Percentiles rank a stretch among this genome's conserved stretches.
phyloP scores from a whole-genome alignment of 495 filamentous ascomycete species.

The Podospora anserina region DNA sequence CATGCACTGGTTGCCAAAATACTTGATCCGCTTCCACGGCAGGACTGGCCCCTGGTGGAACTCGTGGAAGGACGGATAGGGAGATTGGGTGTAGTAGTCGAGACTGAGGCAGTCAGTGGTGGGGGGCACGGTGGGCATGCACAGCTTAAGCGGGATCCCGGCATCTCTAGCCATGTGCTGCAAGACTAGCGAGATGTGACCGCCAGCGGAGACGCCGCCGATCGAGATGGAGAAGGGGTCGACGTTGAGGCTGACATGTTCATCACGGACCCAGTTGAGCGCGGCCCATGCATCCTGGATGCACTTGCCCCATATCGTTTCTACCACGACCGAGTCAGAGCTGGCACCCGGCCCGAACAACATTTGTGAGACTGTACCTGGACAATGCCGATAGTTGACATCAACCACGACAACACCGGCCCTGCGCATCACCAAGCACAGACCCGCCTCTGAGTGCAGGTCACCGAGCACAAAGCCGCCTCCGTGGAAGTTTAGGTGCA shows the following conservation, averaged over 20 bases:
- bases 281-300: conserved; percentile 49
- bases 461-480: conserved; percentile 50
- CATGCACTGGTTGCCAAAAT: conserved; percentile 40
- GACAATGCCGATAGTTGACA: conserved; percentile 51
- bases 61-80: conserved; percentile 44
- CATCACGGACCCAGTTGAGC: conserved; percentile 38
- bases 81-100: conserved; percentile 42
- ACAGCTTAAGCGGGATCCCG: conserved; percentile 41
- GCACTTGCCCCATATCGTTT: conserved; percentile 45
- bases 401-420: conserved; percentile 46
- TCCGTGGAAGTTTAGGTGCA: conserved; percentile 51
- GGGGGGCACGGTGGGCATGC: conserved; percentile 42
- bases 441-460: conserved; percentile 40
- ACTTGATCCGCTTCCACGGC: conserved; percentile 49
- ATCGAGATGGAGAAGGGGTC: conserved; percentile 44
- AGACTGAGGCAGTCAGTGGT: conserved; percentile 40
- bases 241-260: conserved; percentile 40
- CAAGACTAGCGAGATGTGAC: conserved; percentile 43
- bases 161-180: conserved; percentile 51
- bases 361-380: conserved; percentile 29
- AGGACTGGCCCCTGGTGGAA: conserved; percentile 46
- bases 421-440: conserved; percentile 47
- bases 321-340: conserved; percentile 48
- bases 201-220: conserved; percentile 52
- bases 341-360: conserved; percentile 50